A percentile compares a stretch with the other conserved stretches of the same genome.
These are phyloP conservation scores for Neoboletus brunneissimus DNA, from an alignment of 768 basidiomycete genomes.

Conservation along the genomic window DNA sequence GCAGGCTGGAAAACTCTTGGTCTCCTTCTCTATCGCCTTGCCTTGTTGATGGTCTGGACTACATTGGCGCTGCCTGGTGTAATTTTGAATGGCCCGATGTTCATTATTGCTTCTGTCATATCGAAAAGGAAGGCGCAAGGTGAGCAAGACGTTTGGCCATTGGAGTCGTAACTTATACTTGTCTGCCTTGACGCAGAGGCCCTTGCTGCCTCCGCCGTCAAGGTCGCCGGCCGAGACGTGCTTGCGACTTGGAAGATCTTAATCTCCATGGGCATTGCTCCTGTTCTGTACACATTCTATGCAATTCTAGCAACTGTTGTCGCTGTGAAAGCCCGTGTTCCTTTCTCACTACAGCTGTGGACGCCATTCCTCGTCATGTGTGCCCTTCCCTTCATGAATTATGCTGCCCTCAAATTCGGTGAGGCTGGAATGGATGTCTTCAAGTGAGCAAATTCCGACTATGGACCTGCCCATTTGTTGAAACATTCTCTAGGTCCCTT, in stretches of 20 bases:
- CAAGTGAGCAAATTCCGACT: slow-evolving; percentile 60
- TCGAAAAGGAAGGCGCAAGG: slow-evolving; percentile 90
- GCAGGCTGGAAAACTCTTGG: slow-evolving; percentile 86
- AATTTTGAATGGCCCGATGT: slow-evolving; percentile 89
- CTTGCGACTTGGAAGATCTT: slow-evolving; percentile 97
- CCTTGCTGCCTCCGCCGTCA: slow-evolving; percentile 91
- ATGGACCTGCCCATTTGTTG: background rate
- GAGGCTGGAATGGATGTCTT: slow-evolving; percentile 97
- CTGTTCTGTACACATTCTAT: slow-evolving; percentile 81
- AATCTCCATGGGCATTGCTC: slow-evolving; percentile 88
- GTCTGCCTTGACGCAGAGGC: slow-evolving; percentile 58
- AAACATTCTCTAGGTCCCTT: slow-evolving; percentile 61
- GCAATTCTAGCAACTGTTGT: slow-evolving; percentile 74
- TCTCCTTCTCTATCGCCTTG: slow-evolving; percentile 77
- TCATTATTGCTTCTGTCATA: slow-evolving; percentile 84
- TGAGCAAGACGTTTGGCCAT: slow-evolving; percentile 25
- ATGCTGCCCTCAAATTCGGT: slow-evolving; percentile 93
- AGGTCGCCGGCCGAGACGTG: slow-evolving; percentile 95
- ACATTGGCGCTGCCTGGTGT: slow-evolving; percentile 86
- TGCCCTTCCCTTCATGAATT: slow-evolving; percentile 83
- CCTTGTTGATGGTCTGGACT: slow-evolving; percentile 77
- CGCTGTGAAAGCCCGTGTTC: slow-evolving; percentile 62
- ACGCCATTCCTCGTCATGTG: slow-evolving; percentile 77
- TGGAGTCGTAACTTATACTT: background rate
- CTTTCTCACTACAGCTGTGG: slow-evolving; percentile 61